These are phyloP conservation scores for Neofusicoccum cordaticola DNA, from an alignment of 2,329 filamentous ascomycete species.

Conservation along the genomic window DNA sequence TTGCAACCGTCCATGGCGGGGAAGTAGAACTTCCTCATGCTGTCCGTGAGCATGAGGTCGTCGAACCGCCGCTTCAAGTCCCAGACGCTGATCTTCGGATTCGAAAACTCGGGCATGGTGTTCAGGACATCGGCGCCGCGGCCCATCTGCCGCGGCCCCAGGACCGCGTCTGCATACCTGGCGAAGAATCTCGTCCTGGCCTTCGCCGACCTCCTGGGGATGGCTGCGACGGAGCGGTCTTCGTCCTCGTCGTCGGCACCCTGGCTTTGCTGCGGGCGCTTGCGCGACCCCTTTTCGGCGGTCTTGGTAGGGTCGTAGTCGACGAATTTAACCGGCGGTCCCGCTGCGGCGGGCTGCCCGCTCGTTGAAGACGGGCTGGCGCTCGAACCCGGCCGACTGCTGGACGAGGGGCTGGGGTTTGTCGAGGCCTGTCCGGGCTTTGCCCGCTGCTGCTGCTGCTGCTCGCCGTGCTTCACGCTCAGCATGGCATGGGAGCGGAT, in stretches of 20 bases:
- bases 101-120: constrained; percentile 12
- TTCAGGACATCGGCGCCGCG: constrained; percentile 5
- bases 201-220: not conserved
- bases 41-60: constrained; percentile 1
- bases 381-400: not conserved
- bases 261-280: not conserved
- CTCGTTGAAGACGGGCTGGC: not conserved
- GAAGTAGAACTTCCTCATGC: constrained; percentile 2
- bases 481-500: constrained; percentile 19
- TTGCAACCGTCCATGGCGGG: constrained; percentile 16
- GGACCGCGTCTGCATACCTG: constrained; percentile 8
- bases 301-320: constrained; percentile 9
- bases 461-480: constrained; percentile 14
- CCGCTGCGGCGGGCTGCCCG: not conserved
- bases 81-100: constrained; percentile 17
- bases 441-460: constrained; percentile 4
- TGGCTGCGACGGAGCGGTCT: not conserved
- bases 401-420: not conserved
- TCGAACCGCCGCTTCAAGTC: constrained; percentile 17
- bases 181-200: constrained; percentile 4
- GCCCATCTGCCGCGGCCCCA: constrained; percentile 1
- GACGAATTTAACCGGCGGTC: constrained; percentile 11
- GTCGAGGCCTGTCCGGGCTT: not conserved
- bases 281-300: constrained; percentile 2
- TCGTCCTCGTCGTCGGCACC: not conserved